Evolutionary conservation across 2,329 filamentous ascomycete genomes (phyloP).

Genomic region (Fusarium concolor): DNA sequence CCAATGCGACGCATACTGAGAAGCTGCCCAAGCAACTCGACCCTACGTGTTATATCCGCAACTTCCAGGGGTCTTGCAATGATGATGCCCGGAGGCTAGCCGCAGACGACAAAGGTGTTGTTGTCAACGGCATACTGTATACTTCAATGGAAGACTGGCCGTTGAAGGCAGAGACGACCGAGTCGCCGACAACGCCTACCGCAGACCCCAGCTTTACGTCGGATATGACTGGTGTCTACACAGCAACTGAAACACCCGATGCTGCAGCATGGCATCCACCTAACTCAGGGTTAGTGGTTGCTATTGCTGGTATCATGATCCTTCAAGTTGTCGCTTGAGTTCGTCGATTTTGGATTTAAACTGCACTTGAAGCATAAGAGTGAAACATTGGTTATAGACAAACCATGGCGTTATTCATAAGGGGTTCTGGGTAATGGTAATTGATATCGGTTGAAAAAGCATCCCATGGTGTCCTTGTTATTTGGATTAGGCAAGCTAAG

Average conservation of each 20-base stretch:
- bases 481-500: neutral
- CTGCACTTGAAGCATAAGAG: neutral
- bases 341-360: neutral
- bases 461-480: constrained; percentile 8
- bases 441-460: constrained; percentile 12
- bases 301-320: constrained; percentile 26
- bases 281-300: constrained; percentile 11
- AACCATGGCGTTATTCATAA: neutral
- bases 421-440: neutral
- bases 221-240: constrained; percentile 50
- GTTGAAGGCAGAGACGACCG: constrained; percentile 46
- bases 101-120: constrained; percentile 63
- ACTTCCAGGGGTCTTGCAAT: constrained; percentile 62
- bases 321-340: constrained; percentile 10
- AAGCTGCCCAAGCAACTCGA: constrained; percentile 60
- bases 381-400: neutral
- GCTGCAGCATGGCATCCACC: constrained; percentile 30
- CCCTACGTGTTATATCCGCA: constrained; percentile 71
- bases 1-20: constrained; percentile 68
- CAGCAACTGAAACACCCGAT: constrained; percentile 52
- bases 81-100: constrained; percentile 60
- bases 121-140: constrained; percentile 71
- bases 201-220: constrained; percentile 33
- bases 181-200: constrained; percentile 39
- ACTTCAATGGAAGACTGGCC: constrained; percentile 56